Base-by-base conservation (phyloP, 2,329 filamentous ascomycete genomes). In the Trichoderma guizhouense region DNA sequence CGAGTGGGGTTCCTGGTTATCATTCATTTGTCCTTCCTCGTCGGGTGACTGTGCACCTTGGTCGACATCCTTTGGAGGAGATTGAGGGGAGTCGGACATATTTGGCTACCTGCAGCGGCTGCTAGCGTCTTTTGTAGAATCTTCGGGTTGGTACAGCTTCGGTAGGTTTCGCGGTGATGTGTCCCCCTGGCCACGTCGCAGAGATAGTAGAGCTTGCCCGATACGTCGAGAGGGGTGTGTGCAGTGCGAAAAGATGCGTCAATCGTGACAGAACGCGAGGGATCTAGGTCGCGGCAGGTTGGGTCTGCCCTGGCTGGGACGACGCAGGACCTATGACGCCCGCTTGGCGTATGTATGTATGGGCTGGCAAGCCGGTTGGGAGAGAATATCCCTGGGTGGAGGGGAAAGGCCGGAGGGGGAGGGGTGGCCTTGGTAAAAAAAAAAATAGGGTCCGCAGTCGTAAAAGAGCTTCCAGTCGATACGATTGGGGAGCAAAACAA, bases 51-150 rank as follows among this genome's bases (percentile, higher is more conserved):
- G 93, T 89, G 89, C 92, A 89, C 90, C 91, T 88, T 92, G 92
- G 88, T 97, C 95, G 88, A 94, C 93, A 87, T 97, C 94, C 89
- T 97, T 96, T 81, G 93, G 91, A 88, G 94, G 93, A 90, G 92
- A 94, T 90, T 94, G 87, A 84, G 88, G 87, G 85, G 88, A 89
- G 84, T 89, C 93, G 88, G 95, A 97, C 95, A 98, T 96, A 94
- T 93, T 91, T 91, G 90, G 90, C 87, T 89, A 87, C 86, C 85
- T 89, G 87, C 87, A 89, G 87, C 87, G 87, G 87, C 82, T 87
- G 84, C 85, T 86, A 83, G 85, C 87, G 81, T 88, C 87, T 84
- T 60, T 86, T 87, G 85, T 85, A 84, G 84, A 86, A 84, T 84
- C 83, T 78, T 85, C 86, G 83, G 85, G 82, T 85, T 86, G 84